Evolutionary conservation across 179 eudicot genomes (phyloP).

Genomic region (Silene vulgaris): DNA sequence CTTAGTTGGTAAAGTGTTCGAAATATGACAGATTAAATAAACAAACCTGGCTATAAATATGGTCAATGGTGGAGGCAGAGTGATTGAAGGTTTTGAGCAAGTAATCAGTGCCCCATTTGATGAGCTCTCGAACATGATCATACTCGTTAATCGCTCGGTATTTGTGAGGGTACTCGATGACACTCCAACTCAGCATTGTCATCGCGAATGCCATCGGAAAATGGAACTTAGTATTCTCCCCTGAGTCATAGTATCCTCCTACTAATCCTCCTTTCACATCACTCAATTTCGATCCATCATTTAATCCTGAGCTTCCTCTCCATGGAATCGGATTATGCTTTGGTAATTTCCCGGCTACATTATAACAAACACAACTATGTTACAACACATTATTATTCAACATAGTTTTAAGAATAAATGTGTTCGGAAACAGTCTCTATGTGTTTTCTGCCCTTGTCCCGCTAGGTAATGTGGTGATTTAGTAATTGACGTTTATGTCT

Average conservation of each 20-base stretch:
- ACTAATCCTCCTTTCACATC: slow-evolving; percentile 62
- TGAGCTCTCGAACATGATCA: slow-evolving; percentile 53
- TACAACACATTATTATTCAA: no score
- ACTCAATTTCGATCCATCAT: slow-evolving; percentile 47
- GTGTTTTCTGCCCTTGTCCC: no score
- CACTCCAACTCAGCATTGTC: slow-evolving; percentile 88
- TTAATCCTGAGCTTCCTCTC: slow-evolving; percentile 66
- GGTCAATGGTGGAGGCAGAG: slow-evolving; percentile 46
- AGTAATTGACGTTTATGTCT: no score
- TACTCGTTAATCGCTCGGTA: slow-evolving; percentile 48
- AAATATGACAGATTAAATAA: no score
- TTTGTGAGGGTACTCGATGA: slow-evolving; percentile 70
- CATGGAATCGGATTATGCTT: slow-evolving; percentile 48
- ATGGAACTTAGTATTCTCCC: slow-evolving; percentile 64
- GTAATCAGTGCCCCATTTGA: slow-evolving; percentile 91
- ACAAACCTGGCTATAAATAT: slow-evolving; percentile 56
- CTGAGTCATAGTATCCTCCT: slow-evolving; percentile 82
- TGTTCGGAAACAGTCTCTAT: no score
- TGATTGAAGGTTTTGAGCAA: slow-evolving; percentile 62
- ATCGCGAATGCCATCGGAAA: slow-evolving; percentile 75
- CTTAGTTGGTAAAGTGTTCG: no score
- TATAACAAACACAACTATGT: neutral
- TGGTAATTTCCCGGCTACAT: slow-evolving; percentile 64
- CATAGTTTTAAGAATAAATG: no score
- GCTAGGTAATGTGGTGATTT: no score